Evolutionary conservation across 345 rosid genomes (phyloP).

Genomic region (Eucalyptus melliodora): DNA sequence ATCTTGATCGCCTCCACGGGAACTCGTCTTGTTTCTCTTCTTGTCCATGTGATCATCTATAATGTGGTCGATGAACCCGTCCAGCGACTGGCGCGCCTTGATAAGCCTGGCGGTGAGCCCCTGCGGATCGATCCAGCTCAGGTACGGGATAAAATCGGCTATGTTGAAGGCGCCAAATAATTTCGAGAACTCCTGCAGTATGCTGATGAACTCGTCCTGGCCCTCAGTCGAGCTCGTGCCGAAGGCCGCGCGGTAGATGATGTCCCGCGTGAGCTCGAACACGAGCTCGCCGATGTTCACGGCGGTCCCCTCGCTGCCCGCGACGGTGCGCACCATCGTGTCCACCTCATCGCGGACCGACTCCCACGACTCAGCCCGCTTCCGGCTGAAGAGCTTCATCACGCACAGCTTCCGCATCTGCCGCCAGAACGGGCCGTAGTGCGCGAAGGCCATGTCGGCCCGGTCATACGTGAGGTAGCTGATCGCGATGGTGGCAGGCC

Average conservation of each 20-base stretch:
- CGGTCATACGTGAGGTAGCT: conserved; percentile 62
- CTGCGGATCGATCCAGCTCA: conserved; percentile 44
- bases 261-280: conserved; percentile 51
- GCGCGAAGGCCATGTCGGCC: conserved; percentile 90
- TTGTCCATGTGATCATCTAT: conserved; percentile 61
- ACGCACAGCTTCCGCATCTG: conserved; percentile 89
- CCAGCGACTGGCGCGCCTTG: conserved; percentile 51
- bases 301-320: conserved; percentile 13
- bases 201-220: conserved; percentile 55
- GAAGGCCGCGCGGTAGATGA: conserved; percentile 78
- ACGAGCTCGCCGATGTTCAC: conserved; percentile 66
- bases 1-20: neutral
- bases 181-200: conserved; percentile 80
- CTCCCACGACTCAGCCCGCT: conserved; percentile 82
- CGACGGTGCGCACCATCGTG: conserved; percentile 18
- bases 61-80: conserved; percentile 60
- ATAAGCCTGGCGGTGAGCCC: conserved; percentile 36
- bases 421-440: conserved; percentile 90
- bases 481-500: conserved; percentile 67
- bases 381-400: conserved; percentile 75
- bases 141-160: conserved; percentile 69
- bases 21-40: neutral
- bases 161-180: conserved; percentile 81
- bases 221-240: conserved; percentile 52
- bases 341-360: conserved; percentile 76